phyloP scores from a whole-genome alignment of 2,329 filamentous ascomycete species.

The Fonsecaea erecta region DNA sequence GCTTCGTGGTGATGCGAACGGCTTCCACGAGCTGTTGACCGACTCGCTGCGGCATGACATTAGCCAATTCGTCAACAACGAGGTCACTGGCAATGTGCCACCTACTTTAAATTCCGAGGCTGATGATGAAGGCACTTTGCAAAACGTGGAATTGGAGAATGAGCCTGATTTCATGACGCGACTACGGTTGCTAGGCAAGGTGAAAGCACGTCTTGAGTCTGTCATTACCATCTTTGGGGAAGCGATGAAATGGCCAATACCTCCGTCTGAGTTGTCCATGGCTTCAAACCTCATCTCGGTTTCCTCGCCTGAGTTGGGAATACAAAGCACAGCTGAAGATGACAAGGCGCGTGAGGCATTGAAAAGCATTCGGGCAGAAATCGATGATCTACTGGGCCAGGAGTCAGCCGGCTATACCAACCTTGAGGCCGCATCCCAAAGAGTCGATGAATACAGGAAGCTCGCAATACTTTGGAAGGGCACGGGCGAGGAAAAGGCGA shows the following conservation, averaged over 20 bases:
- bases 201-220: conserved; percentile 80
- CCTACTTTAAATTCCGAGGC: conserved; percentile 2
- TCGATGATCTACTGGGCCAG: conserved; percentile 67
- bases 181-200: conserved; percentile 79
- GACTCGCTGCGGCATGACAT: conserved; percentile 75
- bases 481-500: conserved; percentile 90
- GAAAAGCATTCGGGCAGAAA: conserved; percentile 70
- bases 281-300: conserved; percentile 87
- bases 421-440: conserved; percentile 71
- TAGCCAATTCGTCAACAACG: conserved; percentile 68
- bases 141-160: conserved; percentile 14
- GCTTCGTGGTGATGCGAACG: conserved; percentile 81
- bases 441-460: conserved; percentile 77
- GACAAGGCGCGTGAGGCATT: conserved; percentile 86
- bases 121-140: conserved; percentile 22
- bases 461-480: conserved; percentile 87
- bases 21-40: conserved; percentile 77
- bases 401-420: conserved; percentile 66
- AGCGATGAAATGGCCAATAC: conserved; percentile 92
- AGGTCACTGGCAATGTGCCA: conserved; percentile 33
- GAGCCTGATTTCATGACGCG: conserved; percentile 75
- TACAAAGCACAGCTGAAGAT: conserved; percentile 71
- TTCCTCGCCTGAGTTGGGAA: conserved; percentile 77
- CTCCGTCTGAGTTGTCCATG: conserved; percentile 83
- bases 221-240: conserved; percentile 92